phyloP scores from a whole-genome alignment of 1,139 yeast genomes.

The Zhuliangozyma parablackwelliae region DNA sequence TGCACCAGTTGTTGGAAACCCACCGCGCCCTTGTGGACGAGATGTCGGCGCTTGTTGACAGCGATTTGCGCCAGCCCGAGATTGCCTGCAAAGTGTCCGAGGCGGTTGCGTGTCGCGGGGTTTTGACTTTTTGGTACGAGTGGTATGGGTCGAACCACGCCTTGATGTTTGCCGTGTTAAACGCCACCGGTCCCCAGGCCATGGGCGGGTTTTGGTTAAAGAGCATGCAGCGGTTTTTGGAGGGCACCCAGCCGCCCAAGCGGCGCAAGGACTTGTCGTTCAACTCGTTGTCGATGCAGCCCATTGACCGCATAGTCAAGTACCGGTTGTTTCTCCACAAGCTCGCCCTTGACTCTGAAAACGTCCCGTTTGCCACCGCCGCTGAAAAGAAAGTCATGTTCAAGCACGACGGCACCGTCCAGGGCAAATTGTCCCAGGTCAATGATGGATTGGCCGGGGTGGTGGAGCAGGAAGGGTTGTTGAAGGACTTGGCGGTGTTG shows the following conservation, averaged over 20 bases:
- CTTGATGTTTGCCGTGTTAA: not conserved
- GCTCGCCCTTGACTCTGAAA: slow-evolving; percentile 13
- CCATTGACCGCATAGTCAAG: slow-evolving; percentile 48
- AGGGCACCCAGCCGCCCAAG: slow-evolving; percentile 34
- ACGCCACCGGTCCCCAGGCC: no score
- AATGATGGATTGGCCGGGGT: not conserved
- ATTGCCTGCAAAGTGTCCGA: not conserved
- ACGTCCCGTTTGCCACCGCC: no score
- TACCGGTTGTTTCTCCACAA: slow-evolving; percentile 48
- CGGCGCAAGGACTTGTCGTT: slow-evolving; percentile 41
- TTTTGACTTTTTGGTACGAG: slow-evolving; percentile 8
- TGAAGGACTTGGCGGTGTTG: not conserved
- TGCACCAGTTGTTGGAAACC: slow-evolving; percentile 18
- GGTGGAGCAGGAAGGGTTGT: no score
- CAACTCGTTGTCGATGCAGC: slow-evolving; percentile 49
- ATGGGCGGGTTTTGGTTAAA: slow-evolving; percentile 13
- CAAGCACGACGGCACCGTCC: no score
- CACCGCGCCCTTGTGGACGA: slow-evolving; percentile 21
- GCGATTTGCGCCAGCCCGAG: slow-evolving; percentile 1
- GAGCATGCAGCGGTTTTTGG: slow-evolving; percentile 39
- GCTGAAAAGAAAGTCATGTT: no score
- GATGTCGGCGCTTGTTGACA: slow-evolving; percentile 8
- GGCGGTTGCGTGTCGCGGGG: slow-evolving; percentile 5
- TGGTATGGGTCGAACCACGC: slow-evolving; percentile 7
- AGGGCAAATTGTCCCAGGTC: not conserved